Evolutionary conservation across 805 yeast species (phyloP).

Genomic region (Pachysolen tannophilus): DNA sequence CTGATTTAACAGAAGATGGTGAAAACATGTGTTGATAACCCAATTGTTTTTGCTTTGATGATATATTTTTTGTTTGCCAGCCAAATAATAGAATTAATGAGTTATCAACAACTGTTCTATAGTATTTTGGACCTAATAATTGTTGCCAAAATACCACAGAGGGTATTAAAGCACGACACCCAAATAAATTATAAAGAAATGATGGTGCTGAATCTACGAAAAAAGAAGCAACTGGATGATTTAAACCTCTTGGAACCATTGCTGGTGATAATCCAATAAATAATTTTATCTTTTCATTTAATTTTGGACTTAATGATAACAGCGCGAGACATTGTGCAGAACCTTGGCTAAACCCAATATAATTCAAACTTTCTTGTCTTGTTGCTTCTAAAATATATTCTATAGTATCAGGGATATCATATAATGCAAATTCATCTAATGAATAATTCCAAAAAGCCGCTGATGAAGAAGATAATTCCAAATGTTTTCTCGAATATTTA

Average conservation of each 20-base stretch:
- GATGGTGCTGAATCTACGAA: slow-evolving; percentile 73
- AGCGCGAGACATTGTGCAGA: slow-evolving; percentile 91
- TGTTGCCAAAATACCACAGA: slow-evolving; percentile 59
- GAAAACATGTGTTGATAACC: slow-evolving; percentile 84
- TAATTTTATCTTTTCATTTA: slow-evolving; percentile 43
- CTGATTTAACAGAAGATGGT: slow-evolving; percentile 83
- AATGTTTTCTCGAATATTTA: slow-evolving; percentile 82
- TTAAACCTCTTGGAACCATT: slow-evolving; percentile 82
- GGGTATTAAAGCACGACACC: slow-evolving; percentile 65
- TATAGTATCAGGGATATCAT: slow-evolving; percentile 80
- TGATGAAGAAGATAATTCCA: slow-evolving; percentile 27
- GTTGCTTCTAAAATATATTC: slow-evolving; percentile 59
- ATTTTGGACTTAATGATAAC: slow-evolving; percentile 52
- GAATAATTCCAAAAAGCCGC: slow-evolving; percentile 83
- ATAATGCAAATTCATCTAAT: slow-evolving; percentile 85
- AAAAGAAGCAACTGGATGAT: slow-evolving; percentile 68
- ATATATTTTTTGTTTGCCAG: slow-evolving; percentile 73
- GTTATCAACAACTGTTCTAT: slow-evolving; percentile 61
- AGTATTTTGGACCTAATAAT: slow-evolving; percentile 70
- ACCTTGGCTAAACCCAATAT: slow-evolving; percentile 91
- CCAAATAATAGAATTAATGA: slow-evolving; percentile 63
- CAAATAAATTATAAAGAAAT: slow-evolving; percentile 65
- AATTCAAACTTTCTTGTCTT: slow-evolving; percentile 37
- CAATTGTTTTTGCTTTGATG: slow-evolving; percentile 64
- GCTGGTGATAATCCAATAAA: slow-evolving; percentile 89